A percentile compares a stretch with the other conserved stretches of the same genome.
phyloP scores from a whole-genome alignment of 225 moss, liverwort and hornwort genomes.

The Asterella californica region DNA sequence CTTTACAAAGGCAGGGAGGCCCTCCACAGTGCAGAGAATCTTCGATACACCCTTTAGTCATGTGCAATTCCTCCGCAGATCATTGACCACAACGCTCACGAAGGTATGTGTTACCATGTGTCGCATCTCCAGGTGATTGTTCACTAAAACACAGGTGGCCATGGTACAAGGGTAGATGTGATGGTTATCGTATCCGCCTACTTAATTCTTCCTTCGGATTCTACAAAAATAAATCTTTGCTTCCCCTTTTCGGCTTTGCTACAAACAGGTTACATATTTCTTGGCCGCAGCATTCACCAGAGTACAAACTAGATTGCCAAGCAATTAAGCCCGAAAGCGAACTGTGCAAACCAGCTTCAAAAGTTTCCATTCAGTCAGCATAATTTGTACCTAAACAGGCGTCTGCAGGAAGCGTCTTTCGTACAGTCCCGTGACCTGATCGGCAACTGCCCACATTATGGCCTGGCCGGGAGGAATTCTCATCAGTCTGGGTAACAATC shows the following conservation, averaged over 20 bases:
- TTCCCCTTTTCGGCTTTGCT: not conserved
- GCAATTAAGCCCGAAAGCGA: not conserved
- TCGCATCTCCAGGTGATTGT: not conserved
- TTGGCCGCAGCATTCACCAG: not conserved
- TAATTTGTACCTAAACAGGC: not conserved
- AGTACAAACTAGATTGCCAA: not conserved
- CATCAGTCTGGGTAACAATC: conserved; percentile 88
- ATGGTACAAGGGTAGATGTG: not conserved
- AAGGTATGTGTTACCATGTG: not conserved
- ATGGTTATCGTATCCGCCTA: not conserved
- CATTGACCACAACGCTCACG: not conserved
- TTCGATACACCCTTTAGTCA: not conserved
- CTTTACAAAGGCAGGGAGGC: not conserved
- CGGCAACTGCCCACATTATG: conserved; percentile 98
- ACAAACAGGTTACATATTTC: not conserved
- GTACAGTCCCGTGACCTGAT: conserved; percentile 67
- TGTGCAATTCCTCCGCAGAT: not conserved
- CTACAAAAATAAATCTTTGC: not conserved
- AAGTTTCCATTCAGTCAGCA: not conserved
- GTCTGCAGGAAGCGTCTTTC: conserved; percentile 29
- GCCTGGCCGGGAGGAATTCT: conserved; percentile 98
- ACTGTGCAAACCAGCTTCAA: not conserved
- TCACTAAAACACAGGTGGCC: not conserved
- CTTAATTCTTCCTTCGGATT: too few relatives aligned
- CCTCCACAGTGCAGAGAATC: not conserved